Conservation (phyloP, 768 basidiomycete genomes). For the Rhodosporidiobolus odoratus region DNA sequence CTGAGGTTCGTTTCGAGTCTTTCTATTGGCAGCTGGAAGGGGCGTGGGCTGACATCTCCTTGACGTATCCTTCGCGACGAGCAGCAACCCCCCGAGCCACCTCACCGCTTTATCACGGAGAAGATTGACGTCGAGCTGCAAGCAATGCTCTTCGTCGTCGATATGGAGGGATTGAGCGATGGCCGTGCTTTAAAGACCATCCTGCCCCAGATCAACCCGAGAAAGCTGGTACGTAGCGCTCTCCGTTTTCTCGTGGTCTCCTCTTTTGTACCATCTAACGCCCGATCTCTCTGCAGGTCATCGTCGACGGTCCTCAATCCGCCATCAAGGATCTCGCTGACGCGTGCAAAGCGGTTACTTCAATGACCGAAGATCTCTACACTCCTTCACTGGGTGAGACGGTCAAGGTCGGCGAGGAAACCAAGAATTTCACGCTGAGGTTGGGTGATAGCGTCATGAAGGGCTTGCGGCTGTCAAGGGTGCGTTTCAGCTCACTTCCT, state of each 20-base stretch:
- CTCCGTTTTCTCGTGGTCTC: not conserved
- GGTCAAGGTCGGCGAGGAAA: constrained; percentile 89
- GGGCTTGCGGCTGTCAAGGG: constrained; percentile 67
- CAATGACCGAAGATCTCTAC: constrained; percentile 89
- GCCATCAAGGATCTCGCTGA: constrained; percentile 69
- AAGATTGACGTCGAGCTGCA: constrained; percentile 71
- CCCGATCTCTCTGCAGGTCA: constrained; percentile 64
- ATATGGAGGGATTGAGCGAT: constrained; percentile 94
- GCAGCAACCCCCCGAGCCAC: constrained; percentile 57
- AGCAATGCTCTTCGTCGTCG: constrained; percentile 82
- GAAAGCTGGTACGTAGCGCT: constrained; percentile 69
- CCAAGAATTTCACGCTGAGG: constrained; percentile 86
- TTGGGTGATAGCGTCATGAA: constrained; percentile 81
- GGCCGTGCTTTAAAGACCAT: constrained; percentile 95
- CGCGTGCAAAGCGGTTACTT: constrained; percentile 72
- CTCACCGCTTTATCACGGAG: constrained; percentile 80
- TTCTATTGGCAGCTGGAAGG: not conserved
- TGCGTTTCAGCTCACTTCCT: constrained; percentile 6
- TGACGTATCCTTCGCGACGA: not conserved
- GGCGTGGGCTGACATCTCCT: not conserved
- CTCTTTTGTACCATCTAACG: too few species aligned
- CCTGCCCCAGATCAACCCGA: constrained; percentile 89
- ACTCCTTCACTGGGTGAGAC: constrained; percentile 69
- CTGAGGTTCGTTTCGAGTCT: constrained; percentile 7
- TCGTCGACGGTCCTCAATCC: constrained; percentile 69